These are phyloP conservation scores for Vitis amurensis DNA, from an alignment of 164 flowering plant species.

Conservation along the genomic window DNA sequence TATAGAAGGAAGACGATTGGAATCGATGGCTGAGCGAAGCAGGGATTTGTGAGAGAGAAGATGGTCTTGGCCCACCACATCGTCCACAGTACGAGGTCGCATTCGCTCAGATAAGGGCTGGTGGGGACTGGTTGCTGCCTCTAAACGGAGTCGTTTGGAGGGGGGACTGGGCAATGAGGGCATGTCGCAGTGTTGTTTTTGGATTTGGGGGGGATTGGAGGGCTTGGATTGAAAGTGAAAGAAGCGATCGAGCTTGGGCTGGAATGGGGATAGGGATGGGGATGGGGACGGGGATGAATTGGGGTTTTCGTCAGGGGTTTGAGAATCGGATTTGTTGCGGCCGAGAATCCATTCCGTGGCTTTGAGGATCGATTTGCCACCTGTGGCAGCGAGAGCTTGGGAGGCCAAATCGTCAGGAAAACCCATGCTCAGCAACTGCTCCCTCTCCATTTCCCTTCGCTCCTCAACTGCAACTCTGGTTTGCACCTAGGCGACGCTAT, in stretches of 20 bases:
- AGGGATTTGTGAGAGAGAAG: conserved; percentile 48
- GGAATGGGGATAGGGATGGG: conserved; percentile 19
- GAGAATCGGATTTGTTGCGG: conserved; percentile 13
- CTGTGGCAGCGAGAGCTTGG: conserved; percentile 67
- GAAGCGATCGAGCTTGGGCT: conserved; percentile 61
- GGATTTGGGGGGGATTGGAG: conserved; percentile 4
- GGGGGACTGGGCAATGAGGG: background rate
- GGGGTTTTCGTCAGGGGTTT: background rate
- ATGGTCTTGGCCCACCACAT: conserved; percentile 82
- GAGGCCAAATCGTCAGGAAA: conserved; percentile 60
- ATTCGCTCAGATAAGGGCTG: conserved; percentile 72
- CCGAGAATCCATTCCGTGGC: conserved; percentile 87
- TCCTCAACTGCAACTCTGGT: too few species aligned
- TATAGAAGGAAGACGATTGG: conserved; percentile 65
- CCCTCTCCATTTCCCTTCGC: conserved; percentile 33
- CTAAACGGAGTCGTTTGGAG: conserved; percentile 27
- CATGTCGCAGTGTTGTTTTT: background rate
- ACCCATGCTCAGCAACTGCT: conserved; percentile 79
- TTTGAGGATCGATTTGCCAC: conserved; percentile 56
- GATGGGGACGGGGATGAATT: conserved; percentile 6
- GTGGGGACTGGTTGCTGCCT: conserved; percentile 13
- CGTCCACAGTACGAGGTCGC: conserved; percentile 67
- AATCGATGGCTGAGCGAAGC: conserved; percentile 49
- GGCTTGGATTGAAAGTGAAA: conserved; percentile 29
- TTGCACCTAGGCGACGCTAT: too few species aligned